A percentile compares a stretch with the other conserved stretches of the same genome.
phyloP scores from a whole-genome alignment of 352 stramenopile species.

The Globisporangium uncinulatum region DNA sequence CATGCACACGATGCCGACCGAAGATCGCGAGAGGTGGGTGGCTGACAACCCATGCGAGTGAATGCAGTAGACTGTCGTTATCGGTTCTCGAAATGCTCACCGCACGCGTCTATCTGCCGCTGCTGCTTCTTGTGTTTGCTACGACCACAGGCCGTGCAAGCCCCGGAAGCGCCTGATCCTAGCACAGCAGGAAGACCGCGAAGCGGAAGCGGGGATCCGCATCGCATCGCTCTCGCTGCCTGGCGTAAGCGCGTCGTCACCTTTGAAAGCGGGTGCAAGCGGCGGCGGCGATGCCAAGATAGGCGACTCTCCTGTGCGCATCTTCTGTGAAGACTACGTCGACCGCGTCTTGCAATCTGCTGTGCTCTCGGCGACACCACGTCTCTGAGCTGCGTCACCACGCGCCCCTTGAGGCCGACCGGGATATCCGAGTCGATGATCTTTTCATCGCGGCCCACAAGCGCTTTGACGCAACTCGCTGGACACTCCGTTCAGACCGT shows the following conservation, averaged over 20 bases:
- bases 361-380: background rate
- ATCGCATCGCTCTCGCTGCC: slow-evolving; percentile 3
- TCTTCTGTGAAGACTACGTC: slow-evolving; percentile 7
- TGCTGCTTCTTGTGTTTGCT: background rate
- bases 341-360: background rate
- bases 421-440: background rate
- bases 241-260: background rate
- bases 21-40: slow-evolving; percentile 7
- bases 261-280: slow-evolving; percentile 3
- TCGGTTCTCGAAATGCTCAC: background rate
- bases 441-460: too few species aligned
- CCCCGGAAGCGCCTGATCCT: slow-evolving; percentile 57
- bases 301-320: background rate
- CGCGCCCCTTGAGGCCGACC: background rate
- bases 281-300: slow-evolving; percentile 4
- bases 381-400: background rate
- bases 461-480: too few species aligned
- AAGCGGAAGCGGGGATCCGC: slow-evolving; percentile 32
- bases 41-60: too few species aligned
- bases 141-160: slow-evolving; percentile 43
- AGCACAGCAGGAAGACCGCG: slow-evolving; percentile 44
- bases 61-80: background rate
- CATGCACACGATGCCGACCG: background rate
- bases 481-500: too few species aligned
- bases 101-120: background rate